These are phyloP conservation scores for Gyromitra esculenta DNA, from an alignment of 2,329 filamentous ascomycete species.

Conservation along the genomic window DNA sequence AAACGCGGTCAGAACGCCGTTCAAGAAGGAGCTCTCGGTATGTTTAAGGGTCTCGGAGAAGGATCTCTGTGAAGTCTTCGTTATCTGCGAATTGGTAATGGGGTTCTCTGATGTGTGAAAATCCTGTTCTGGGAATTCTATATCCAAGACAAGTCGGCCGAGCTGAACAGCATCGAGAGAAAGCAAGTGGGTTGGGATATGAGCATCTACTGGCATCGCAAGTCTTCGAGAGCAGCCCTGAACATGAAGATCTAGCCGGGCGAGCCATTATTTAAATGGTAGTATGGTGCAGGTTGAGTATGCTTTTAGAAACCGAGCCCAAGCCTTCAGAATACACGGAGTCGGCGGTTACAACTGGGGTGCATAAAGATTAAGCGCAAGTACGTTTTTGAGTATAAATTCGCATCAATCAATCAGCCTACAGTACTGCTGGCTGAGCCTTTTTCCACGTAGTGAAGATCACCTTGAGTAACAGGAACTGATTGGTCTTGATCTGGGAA, in stretches of 20 bases:
- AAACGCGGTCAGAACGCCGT: background rate
- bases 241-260: background rate
- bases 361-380: no score
- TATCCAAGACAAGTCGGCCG: conserved; percentile 26
- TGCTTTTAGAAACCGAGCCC: background rate
- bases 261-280: background rate
- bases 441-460: no score
- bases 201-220: background rate
- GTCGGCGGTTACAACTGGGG: background rate
- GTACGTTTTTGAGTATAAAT: no score
- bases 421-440: no score
- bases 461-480: no score
- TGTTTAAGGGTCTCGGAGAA: background rate
- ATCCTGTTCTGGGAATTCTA: conserved; percentile 27
- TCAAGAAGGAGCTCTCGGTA: background rate
- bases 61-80: background rate
- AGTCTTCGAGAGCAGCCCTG: background rate
- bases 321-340: no score
- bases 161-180: conserved; percentile 24
- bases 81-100: background rate
- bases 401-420: no score
- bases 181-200: conserved; percentile 7
- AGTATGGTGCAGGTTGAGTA: background rate
- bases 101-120: background rate
- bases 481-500: no score